Conservation (phyloP, 2,329 filamentous ascomycete species). For the Lecanicillium sp. region DNA sequence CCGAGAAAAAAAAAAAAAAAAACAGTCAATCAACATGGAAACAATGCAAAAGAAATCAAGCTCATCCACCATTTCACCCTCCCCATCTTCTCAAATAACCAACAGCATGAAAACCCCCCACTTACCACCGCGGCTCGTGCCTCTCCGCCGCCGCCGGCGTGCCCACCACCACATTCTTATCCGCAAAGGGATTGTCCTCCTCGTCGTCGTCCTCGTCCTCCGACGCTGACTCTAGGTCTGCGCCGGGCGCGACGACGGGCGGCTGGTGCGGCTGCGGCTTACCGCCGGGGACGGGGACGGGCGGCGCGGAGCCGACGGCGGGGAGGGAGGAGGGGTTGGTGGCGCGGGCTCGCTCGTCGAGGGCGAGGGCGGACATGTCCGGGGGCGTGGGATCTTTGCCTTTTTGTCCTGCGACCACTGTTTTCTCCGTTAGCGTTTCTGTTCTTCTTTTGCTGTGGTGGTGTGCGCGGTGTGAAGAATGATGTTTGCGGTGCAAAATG, state of each 20-base stretch:
- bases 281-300: neutral
- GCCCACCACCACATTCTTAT: conserved; percentile 65
- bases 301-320: neutral
- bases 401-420: conserved; percentile 32
- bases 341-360: conserved; percentile 26
- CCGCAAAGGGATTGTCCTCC: conserved; percentile 82
- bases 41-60: too few relatives aligned
- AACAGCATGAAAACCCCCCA: neutral
- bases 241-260: conserved; percentile 20
- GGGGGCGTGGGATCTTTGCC: conserved; percentile 6
- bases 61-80: too few relatives aligned
- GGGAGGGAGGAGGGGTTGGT: neutral
- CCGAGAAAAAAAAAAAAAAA: neutral
- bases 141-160: conserved; percentile 26
- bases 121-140: conserved; percentile 27
- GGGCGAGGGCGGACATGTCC: neutral
- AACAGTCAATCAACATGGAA: too few relatives aligned
- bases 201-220: conserved; percentile 64
- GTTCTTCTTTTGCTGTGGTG: too few relatives aligned
- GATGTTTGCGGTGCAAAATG: conserved; percentile 19
- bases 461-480: neutral
- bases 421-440: too few relatives aligned
- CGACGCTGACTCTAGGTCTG: conserved; percentile 29
- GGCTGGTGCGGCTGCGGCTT: conserved; percentile 35
- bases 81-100: too few relatives aligned